A percentile compares a stretch with the other conserved stretches of the same genome.
These are phyloP conservation scores for Aspergillus tanneri DNA, from an alignment of 2,329 filamentous ascomycete species.

Conservation along the genomic window DNA sequence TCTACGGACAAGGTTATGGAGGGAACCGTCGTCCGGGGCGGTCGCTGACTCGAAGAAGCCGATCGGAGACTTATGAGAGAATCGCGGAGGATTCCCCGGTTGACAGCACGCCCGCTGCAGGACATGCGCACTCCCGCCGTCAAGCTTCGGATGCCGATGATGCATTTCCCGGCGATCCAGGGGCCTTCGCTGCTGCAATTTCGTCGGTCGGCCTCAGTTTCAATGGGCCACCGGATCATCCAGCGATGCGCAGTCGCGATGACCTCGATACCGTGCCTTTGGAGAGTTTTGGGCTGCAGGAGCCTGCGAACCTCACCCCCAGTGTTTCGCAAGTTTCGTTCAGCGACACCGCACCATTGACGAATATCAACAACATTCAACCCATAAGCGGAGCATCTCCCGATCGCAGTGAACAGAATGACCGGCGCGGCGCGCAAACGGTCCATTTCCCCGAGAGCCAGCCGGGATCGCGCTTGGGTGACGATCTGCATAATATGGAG, in stretches of 20 bases:
- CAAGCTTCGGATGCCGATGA: slow-evolving; percentile 26
- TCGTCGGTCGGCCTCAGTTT: slow-evolving; percentile 45
- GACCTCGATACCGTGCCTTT: slow-evolving; percentile 32
- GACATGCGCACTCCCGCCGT: slow-evolving; percentile 21
- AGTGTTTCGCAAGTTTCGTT: slow-evolving; percentile 49
- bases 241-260: slow-evolving; percentile 25
- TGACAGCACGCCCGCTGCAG: slow-evolving; percentile 25
- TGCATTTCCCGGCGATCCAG: slow-evolving; percentile 36
- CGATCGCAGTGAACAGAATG: slow-evolving; percentile 18
- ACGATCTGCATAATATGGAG: slow-evolving; percentile 62
- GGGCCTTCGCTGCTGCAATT: slow-evolving; percentile 44
- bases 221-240: slow-evolving; percentile 26
- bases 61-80: slow-evolving; percentile 51
- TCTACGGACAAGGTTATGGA: slow-evolving; percentile 31
- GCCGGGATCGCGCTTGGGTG: slow-evolving; percentile 55
- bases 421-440: neutral
- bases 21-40: slow-evolving; percentile 46
- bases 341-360: slow-evolving; percentile 60
- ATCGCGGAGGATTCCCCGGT: slow-evolving; percentile 53
- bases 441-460: slow-evolving; percentile 16
- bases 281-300: slow-evolving; percentile 38
- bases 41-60: slow-evolving; percentile 42
- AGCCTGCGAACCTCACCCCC: slow-evolving; percentile 56
- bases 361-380: slow-evolving; percentile 55
- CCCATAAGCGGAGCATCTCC: slow-evolving; percentile 53